Base-by-base conservation (phyloP, 2,329 filamentous ascomycete genomes). In the Cercospora sp. region DNA sequence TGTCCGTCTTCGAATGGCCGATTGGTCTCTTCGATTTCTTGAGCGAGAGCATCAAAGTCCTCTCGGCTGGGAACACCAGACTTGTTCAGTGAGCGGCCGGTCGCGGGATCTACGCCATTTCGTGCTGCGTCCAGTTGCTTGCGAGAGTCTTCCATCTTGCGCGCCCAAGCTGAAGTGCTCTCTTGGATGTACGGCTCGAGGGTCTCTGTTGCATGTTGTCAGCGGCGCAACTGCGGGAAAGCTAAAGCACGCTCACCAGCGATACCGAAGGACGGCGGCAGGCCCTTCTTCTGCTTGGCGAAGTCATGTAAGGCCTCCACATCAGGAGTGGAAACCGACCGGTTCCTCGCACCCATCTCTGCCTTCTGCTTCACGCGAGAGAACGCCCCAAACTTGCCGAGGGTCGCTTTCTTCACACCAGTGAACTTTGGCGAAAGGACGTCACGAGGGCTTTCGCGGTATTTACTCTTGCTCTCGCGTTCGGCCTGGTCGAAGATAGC, bases 1-100 rank as follows among this genome's bases (percentile, higher is more conserved):
- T 36, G 45, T 18, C 64, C 63, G 16, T 75, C 69, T 31, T 68
- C 70, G 13, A 78, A 58, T 1, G 73, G 71, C n/a, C 13, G 63
- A n/a, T 62, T 59, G 13, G 73, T 58, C 1, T 69, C 55, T 1
- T 63, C 53, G 7, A 68, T 63, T 10, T 74, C 59, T 6, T 48
- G 63, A 12, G 60, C 42, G 3, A 73, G 36, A 9, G 31, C 67
- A n/a, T 73, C 70, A 26, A 74, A 67, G 7, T 71, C 70, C 13
- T 64, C 69, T 33, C 69, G 45, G 8, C 68, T 73, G 1, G 69
- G 72, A 9, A 72, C 42, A n/a, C 67, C 70, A 18, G 68, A 33
- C 7, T 63, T 60, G 12, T 67, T 23, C 30, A 69, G 48, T 1
- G 68, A 67, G 9, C 67, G 65, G n/a, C 70, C 68, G 13, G 63